Evolutionary conservation across 1,284 basidiomycete species (phyloP).

Genomic region (Apiotrichum mycotoxinovorans): DNA sequence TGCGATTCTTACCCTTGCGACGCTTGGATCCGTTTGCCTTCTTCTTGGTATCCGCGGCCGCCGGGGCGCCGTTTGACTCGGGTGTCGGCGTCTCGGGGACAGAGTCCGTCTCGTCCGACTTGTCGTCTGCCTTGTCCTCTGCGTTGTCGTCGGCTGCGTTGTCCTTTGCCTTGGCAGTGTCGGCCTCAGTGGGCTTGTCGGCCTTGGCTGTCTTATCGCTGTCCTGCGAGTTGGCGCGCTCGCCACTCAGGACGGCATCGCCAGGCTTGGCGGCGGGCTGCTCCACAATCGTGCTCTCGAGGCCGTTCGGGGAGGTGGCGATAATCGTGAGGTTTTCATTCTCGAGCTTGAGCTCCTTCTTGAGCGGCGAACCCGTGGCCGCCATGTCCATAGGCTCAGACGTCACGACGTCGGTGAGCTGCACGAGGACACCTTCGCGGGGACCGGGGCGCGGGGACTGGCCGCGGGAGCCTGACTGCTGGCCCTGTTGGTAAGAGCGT

Average conservation of each 20-base stretch:
- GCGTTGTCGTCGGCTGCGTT: neutral
- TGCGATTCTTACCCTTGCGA: slow-evolving; percentile 13
- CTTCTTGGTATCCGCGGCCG: neutral
- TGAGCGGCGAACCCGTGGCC: neutral
- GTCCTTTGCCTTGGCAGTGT: neutral
- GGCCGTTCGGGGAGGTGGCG: neutral
- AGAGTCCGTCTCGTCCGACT: neutral
- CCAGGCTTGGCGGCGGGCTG: neutral
- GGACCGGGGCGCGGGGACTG: neutral
- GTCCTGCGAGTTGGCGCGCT: neutral
- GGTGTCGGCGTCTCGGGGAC: neutral
- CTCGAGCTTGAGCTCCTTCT: neutral
- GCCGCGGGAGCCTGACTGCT: neutral
- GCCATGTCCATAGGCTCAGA: neutral
- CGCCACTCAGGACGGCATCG: neutral
- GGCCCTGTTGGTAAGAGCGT: neutral
- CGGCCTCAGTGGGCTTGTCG: slow-evolving; percentile 7
- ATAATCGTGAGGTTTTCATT: slow-evolving; percentile 4
- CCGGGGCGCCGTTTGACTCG: neutral
- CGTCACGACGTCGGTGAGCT: slow-evolving; percentile 2
- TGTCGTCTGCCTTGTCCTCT: neutral
- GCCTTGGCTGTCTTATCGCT: neutral
- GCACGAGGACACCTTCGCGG: slow-evolving; percentile 14
- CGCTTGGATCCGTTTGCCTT: slow-evolving; percentile 9
- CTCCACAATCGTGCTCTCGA: neutral